Percentiles rank a stretch among this genome's conserved stretches.
These are phyloP conservation scores for Rhizopus microsporus DNA, from an alignment of 371 early-diverging fungal genomes.

Conservation along the genomic window DNA sequence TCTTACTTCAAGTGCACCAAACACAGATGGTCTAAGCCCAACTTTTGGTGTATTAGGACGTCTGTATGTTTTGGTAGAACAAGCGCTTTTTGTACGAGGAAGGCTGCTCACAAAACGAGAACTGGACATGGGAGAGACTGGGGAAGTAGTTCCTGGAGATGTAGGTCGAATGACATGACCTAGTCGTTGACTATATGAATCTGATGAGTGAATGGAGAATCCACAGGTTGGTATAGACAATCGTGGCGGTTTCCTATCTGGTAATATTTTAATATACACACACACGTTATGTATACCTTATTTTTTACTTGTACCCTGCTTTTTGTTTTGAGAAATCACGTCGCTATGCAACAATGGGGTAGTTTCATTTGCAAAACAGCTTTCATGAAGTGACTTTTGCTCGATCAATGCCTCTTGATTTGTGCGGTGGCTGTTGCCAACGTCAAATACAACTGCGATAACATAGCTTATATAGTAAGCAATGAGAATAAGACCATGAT, in stretches of 20 bases:
- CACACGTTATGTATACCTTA: conserved; percentile 4
- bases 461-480: conserved; percentile 61
- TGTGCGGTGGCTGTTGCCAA: conserved; percentile 10
- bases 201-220: conserved; percentile 22
- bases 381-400: conserved; percentile 7
- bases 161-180: conserved; percentile 39
- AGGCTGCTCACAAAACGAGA: conserved; percentile 4
- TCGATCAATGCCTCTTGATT: neutral
- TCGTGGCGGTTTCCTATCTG: conserved; percentile 20
- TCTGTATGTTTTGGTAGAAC: conserved; percentile 24
- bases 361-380: conserved; percentile 5
- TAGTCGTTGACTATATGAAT: conserved; percentile 24
- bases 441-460: conserved; percentile 42
- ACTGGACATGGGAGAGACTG: conserved; percentile 24
- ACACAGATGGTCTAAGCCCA: conserved; percentile 49
- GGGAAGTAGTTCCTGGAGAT: conserved; percentile 25
- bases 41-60: conserved; percentile 47
- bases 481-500: conserved; percentile 60
- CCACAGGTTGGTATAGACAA: conserved; percentile 34
- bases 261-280: neutral
- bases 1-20: conserved; percentile 52
- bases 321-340: neutral
- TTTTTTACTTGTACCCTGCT: conserved; percentile 5
- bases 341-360: conserved; percentile 6
- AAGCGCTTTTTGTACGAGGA: neutral